Base-by-base conservation (phyloP, 306 rosid genomes). In the Prunus kanzakura region DNA sequence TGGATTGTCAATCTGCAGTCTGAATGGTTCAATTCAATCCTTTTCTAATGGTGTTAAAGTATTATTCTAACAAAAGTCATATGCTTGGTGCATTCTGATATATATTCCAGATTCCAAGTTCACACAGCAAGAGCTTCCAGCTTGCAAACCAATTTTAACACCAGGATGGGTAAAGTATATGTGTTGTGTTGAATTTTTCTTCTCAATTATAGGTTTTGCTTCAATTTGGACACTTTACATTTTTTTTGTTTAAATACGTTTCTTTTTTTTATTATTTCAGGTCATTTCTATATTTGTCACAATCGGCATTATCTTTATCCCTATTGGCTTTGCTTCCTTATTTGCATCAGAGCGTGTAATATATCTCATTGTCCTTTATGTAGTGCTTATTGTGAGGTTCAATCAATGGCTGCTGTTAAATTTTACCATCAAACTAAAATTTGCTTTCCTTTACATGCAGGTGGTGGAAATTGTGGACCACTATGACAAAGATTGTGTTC, bases 61-160 rank as follows among this genome's bases (percentile, higher is more conserved):
- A 11, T 68, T 47, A 8, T 25, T 47, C 23, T 15, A 68, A 27
- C 25, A 3, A 69, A 49, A 69, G 43, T 15, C 6, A 4, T 29
- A 69, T 69, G 25, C 73, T 25, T 51, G 41, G 18, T 71, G 64
- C 75, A 20, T 52, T 55, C 11, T 20, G 82, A 75, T 82, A 0
- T 77, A 67, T 25, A 32, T 76, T 82, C 74, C 86, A 93, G 98
- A 91, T 88, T 89, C 98, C 55, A 86, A 57, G 79, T 93, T 93
- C 80, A 63, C 97, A 22, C 97, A 93, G 82, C 98, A 91, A 88
- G 97, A 93, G 83, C 97, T 93, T 83, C 89, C 91, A 71, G 98
- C 98, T 6, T 91, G 97, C 91, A 91, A 93, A 75, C 97, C 98
- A 80, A 88, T 91, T 86, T 81, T 93, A 76, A 89, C 97, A 54